Conservation (phyloP, 306 rosid species). For the Delonix regia region DNA sequence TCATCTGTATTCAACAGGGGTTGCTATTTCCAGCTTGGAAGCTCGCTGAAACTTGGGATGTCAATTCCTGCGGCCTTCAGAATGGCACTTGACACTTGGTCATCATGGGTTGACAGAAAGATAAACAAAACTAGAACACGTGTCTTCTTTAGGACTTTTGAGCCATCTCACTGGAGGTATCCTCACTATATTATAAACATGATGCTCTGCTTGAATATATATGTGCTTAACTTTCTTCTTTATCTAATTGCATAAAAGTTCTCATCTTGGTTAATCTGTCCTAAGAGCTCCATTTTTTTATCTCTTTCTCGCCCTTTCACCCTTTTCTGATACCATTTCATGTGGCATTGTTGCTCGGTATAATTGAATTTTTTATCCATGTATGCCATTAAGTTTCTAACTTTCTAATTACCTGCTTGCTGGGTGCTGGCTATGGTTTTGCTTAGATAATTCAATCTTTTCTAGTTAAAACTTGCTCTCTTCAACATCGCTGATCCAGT, state of each 20-base stretch:
- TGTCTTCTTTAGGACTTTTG: constrained; percentile 77
- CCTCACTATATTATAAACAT: constrained; percentile 34
- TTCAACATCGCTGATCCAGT: constrained; percentile 36
- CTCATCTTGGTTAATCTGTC: not conserved
- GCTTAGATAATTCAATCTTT: constrained; percentile 1
- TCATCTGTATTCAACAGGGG: constrained; percentile 60
- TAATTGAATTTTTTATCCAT: constrained; percentile 1
- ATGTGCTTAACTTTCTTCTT: constrained; percentile 19
- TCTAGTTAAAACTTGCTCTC: constrained; percentile 14
- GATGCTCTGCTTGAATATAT: constrained; percentile 21
- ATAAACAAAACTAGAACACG: constrained; percentile 58
- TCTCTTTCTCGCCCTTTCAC: not conserved
- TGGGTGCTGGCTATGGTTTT: constrained; percentile 12
- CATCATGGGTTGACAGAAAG: constrained; percentile 69
- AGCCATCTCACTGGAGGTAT: constrained; percentile 93
- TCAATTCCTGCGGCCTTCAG: constrained; percentile 64
- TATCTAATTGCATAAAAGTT: constrained; percentile 3
- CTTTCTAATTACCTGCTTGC: not conserved
- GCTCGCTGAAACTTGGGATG: constrained; percentile 63
- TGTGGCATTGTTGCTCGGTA: not conserved
- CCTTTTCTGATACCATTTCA: not conserved
- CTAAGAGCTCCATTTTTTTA: not conserved
- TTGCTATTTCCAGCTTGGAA: constrained; percentile 71
- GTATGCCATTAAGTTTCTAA: constrained; percentile 13
- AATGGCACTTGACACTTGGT: constrained; percentile 70